These are phyloP conservation scores for Monascus purpureus DNA, from an alignment of 495 filamentous ascomycete genomes.

Conservation along the genomic window DNA sequence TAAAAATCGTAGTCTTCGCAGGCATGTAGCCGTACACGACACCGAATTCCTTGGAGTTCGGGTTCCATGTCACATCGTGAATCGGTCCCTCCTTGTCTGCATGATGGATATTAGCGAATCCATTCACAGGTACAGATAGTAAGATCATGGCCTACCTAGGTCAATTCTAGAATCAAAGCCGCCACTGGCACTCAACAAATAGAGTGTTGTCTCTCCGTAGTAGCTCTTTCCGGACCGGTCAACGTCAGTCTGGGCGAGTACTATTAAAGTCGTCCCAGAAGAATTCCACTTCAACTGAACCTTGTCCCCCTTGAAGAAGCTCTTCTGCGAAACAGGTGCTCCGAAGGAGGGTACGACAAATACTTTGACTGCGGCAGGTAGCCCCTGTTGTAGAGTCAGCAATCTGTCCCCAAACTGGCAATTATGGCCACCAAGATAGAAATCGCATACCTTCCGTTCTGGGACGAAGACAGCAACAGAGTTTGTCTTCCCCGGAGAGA, in stretches of 20 bases:
- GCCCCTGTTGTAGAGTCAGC: slow-evolving; percentile 60
- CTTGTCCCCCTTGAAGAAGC: slow-evolving; percentile 97
- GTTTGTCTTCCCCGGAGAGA: slow-evolving; percentile 77
- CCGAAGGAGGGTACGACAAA: slow-evolving; percentile 81
- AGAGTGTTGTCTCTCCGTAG: slow-evolving; percentile 96
- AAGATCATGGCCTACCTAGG: slow-evolving; percentile 38
- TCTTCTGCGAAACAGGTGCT: slow-evolving; percentile 82
- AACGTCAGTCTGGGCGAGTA: slow-evolving; percentile 94
- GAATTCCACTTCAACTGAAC: slow-evolving; percentile 96
- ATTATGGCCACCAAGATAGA: no score
- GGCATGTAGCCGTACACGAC: slow-evolving; percentile 97
- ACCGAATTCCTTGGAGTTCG: slow-evolving; percentile 91
- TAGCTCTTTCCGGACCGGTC: slow-evolving; percentile 97
- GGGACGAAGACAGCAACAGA: slow-evolving; percentile 88
- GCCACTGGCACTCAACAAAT: slow-evolving; percentile 82
- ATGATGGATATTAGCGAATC: neutral
- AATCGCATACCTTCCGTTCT: slow-evolving; percentile 82
- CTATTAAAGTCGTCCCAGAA: slow-evolving; percentile 77
- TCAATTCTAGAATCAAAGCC: slow-evolving; percentile 84
- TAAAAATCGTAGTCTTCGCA: slow-evolving; percentile 94
- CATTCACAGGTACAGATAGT: neutral
- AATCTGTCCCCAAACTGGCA: no score
- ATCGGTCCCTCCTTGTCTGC: slow-evolving; percentile 94
- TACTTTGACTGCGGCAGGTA: slow-evolving; percentile 85
- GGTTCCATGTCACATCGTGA: slow-evolving; percentile 96